Conservation (phyloP, 2,329 filamentous ascomycete species). For the Peltaster fructicola region DNA sequence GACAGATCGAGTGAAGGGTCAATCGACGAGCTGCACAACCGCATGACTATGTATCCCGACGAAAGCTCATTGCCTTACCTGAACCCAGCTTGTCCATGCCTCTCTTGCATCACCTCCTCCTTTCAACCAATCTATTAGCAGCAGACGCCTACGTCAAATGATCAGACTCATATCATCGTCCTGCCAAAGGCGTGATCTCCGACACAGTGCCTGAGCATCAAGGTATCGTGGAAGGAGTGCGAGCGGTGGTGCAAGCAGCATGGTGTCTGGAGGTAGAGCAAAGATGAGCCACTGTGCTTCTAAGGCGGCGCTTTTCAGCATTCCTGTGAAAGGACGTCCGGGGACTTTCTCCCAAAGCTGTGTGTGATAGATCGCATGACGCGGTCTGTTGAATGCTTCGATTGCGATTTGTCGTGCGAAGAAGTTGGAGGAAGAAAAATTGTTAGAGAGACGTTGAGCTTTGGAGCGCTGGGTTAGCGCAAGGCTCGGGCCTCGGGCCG, state of each 20-base stretch:
- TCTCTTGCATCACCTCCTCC: conserved; percentile 20
- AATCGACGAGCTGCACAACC: conserved; percentile 43
- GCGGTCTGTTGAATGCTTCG: conserved; percentile 87
- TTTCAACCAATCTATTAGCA: conserved; percentile 16
- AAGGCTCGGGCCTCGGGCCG: no score
- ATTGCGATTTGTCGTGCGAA: conserved; percentile 99
- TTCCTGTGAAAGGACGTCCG: conserved; percentile 57
- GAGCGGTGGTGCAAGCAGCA: conserved; percentile 33
- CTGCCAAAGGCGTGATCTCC: conserved; percentile 20
- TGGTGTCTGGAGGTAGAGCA: conserved; percentile 34
- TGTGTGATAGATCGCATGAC: conserved; percentile 24
- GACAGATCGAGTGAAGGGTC: conserved; percentile 8
- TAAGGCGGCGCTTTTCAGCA: conserved; percentile 99
- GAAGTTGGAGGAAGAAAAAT: conserved; percentile 42
- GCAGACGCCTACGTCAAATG: conserved; percentile 20
- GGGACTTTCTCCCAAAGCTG: conserved; percentile 99
- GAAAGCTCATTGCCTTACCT: conserved; percentile 47
- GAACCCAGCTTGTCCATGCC: conserved; percentile 23
- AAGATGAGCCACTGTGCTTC: conserved; percentile 81
- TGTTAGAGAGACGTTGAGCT: no score
- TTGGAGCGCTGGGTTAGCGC: no score
- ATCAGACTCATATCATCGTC: conserved; percentile 86
- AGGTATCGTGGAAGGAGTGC: conserved; percentile 27
- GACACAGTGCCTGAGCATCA: conserved; percentile 30
- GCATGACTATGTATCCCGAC: conserved; percentile 97